Evolutionary conservation across 1,139 yeast genomes (phyloP), one percentile per base, ranked within the genome.

Genomic region (Pichia sp.): DNA sequence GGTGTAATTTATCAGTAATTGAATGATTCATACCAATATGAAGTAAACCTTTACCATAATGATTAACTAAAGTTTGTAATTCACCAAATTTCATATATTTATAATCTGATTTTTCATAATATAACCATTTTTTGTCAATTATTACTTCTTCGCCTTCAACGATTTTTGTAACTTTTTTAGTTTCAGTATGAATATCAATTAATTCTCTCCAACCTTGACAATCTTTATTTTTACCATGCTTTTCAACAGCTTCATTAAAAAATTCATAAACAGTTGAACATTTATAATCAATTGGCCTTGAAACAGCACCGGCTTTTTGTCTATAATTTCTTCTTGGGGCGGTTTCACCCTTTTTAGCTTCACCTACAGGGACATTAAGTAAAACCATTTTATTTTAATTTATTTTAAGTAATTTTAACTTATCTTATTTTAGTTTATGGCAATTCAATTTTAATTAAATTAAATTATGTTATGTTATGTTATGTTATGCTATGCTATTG

Each of bases 61-160:
- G 64, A 52, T 73, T 71, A 50, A 80, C 70, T 34, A 72, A 62
- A 35, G 64, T 58, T 47, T 68, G 66, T 50, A 87, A 70, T 55
- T 87, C 77, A 32, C 70, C 68, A 65, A 73, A 90, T 16, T 82
- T 73, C 51, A 81, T 72, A 64, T 72, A 83, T 49, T 78, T 64
- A 69, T 89, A 94, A 40, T 76, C 76, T 23, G 89, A 74, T 62
- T 83, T 69, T 66, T 94, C 97, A 64, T 74, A 94, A 65, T 70
- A 92, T 45, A 74, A 67, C 99, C 99, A 92, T 43, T 80, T 81
- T 70, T 92, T 92, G 60, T 84, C 86, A 42, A 84, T 82, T 54
- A 76, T 71, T 33, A 67, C 69, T 48, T 79, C 78, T 62, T 83
- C 73, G 49, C 97, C 97, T 52, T 89, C 85, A 41, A 92, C 70